phyloP scores from a whole-genome alignment of 139 green algal genomes.

The Chlamydomonas sp. region DNA sequence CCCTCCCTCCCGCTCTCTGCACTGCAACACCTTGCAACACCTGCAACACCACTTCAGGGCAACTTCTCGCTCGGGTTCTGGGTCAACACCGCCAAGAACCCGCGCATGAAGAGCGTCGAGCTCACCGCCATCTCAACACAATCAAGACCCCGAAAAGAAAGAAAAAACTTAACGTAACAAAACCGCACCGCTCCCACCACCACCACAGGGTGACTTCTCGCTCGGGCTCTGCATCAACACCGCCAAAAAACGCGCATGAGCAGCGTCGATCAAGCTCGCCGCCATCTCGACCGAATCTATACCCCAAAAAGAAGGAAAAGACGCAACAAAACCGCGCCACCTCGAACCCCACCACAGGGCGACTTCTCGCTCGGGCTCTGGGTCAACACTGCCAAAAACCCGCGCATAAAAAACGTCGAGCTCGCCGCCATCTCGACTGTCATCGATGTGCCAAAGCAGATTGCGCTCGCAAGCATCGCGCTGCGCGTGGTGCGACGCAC shows the following conservation, averaged over 20 bases:
- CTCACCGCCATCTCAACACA: slow-evolving; percentile 18
- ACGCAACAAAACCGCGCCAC: too few species aligned
- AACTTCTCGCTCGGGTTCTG: slow-evolving; percentile 45
- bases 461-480: slow-evolving; percentile 45
- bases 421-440: too few species aligned
- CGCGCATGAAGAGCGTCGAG: slow-evolving; percentile 32
- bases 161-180: too few species aligned
- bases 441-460: slow-evolving; percentile 44
- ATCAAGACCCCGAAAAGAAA: too few species aligned
- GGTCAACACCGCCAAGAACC: slow-evolving; percentile 55
- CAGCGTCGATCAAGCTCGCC: slow-evolving; percentile 24
- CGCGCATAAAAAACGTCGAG: slow-evolving; percentile 31
- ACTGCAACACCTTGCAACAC: too few species aligned
- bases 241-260: slow-evolving; percentile 45
- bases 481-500: slow-evolving; percentile 37
- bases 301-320: too few species aligned
- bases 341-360: too few species aligned
- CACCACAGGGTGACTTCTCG: slow-evolving; percentile 30
- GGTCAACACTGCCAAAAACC: slow-evolving; percentile 54
- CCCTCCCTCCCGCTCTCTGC: too few species aligned
- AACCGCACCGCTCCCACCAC: too few species aligned
- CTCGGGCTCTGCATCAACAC: slow-evolving; percentile 53
- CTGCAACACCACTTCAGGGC: too few species aligned
- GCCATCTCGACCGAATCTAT: too few species aligned
- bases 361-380: slow-evolving; percentile 44